Evolutionary conservation across 768 basidiomycete species (phyloP).

Genomic region (Flagelloscypha sp.): DNA sequence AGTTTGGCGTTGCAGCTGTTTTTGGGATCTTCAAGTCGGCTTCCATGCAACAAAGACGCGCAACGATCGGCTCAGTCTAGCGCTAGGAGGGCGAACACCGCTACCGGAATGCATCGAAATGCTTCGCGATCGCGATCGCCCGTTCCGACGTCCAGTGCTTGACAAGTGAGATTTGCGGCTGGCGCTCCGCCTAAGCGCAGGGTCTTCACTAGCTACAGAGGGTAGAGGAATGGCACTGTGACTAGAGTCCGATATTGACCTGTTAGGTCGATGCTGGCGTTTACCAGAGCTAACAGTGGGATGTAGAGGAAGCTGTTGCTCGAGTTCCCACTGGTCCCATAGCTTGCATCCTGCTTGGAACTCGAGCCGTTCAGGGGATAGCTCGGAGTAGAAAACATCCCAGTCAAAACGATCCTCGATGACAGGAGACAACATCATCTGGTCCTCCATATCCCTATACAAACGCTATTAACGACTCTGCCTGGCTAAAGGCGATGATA

Average conservation of each 20-base stretch:
- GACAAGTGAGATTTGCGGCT: neutral
- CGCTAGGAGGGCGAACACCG: conserved; percentile 20
- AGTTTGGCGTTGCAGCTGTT: neutral
- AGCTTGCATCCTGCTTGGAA: conserved; percentile 51
- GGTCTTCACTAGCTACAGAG: too few species aligned
- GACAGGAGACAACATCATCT: conserved; percentile 36
- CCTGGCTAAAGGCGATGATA: neutral
- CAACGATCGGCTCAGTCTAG: conserved; percentile 44
- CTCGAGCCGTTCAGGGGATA: conserved; percentile 42
- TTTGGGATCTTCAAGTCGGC: neutral
- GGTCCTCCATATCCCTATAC: conserved; percentile 58
- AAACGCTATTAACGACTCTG: conserved; percentile 6
- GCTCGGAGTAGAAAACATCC: conserved; percentile 29
- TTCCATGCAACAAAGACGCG: conserved; percentile 57
- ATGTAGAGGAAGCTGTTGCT: conserved; percentile 19
- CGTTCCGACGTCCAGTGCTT: neutral
- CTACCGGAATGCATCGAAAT: too few species aligned
- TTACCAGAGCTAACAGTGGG: conserved; percentile 3
- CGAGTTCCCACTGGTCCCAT: conserved; percentile 43
- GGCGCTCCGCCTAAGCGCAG: too few species aligned
- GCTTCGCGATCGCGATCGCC: too few species aligned
- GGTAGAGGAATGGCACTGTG: neutral
- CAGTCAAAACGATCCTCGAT: conserved; percentile 45
- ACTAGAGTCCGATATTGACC: neutral
- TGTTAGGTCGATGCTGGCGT: neutral